Evolutionary conservation across 2,329 filamentous ascomycete genomes (phyloP).

Genomic region (Trichoderma polysporum): DNA sequence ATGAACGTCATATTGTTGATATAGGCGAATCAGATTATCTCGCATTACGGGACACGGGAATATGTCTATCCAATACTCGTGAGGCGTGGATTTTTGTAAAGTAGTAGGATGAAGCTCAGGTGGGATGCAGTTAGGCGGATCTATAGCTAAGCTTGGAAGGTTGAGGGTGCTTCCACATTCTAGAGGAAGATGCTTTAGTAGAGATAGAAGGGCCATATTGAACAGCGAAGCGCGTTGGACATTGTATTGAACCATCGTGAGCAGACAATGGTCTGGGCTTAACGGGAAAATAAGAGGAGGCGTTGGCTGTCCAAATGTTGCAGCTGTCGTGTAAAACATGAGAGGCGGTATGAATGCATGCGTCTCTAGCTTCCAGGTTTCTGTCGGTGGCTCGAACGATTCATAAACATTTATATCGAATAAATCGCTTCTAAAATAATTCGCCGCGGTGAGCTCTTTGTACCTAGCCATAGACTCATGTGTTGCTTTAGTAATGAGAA

Average conservation of each 20-base stretch:
- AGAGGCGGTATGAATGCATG: background rate
- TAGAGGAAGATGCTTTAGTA: background rate
- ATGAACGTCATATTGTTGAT: background rate
- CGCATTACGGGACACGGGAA: background rate
- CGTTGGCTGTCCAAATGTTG: background rate
- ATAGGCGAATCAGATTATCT: background rate
- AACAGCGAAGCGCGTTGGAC: background rate
- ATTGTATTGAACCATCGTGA: background rate
- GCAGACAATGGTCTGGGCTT: background rate
- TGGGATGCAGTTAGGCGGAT: background rate
- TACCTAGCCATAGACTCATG: background rate
- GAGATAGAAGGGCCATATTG: background rate
- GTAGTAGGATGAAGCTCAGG: background rate
- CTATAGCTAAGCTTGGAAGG: slow-evolving; percentile 2
- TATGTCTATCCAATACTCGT: slow-evolving; percentile 5
- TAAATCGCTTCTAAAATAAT: background rate
- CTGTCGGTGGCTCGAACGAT: background rate
- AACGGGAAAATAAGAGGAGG: background rate
- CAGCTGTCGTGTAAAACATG: background rate
- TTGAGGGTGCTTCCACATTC: background rate
- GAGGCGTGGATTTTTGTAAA: background rate
- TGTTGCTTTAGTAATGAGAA: background rate
- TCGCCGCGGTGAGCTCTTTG: background rate
- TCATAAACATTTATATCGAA: background rate
- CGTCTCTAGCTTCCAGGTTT: background rate